Evolutionary conservation across 768 basidiomycete species (phyloP), one percentile per base, ranked within the genome.

Genomic region (Aureoboletus auriporus): DNA sequence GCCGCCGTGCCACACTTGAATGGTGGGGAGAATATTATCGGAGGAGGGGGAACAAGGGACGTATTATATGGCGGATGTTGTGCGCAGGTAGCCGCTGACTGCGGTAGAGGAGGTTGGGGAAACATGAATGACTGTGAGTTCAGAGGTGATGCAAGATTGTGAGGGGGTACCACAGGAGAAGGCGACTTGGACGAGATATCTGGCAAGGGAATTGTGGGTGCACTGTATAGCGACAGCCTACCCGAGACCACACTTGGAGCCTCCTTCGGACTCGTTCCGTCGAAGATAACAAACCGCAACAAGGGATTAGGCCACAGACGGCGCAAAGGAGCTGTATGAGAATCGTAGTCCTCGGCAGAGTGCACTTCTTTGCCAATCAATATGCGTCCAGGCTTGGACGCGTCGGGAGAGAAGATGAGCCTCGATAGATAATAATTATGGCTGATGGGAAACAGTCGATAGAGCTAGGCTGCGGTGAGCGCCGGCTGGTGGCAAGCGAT

Each of bases 331-430:
- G 70, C 64, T 27, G 80, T 73, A 55, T 71, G 73, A 28, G 44
- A 68, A 42, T 71, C 61, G 57, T 86, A 91, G 49, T 89, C 83
- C 17, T 77, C 74, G 2, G 72, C 71, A 42, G 70, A 72, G 60
- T 75, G 79, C 12, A 82, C 80, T 60, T 85, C 81, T 47, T 68
- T 76, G 43, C 74, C 78, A 49, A 90, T 73, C 29, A 89, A 68
- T 39, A 89, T 78, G 33, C 82, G 79, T 38, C 74, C 69, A 6
- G 77, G 64, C 49, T 72, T 69, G 13, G 69, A 69, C n/a, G 76
- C 71, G 51, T 82, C 74, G 6, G 82, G 82, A 37, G 82, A 83
- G 66, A 90, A 88, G 16, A 88, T 67, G 42, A 91, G 75, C 50
- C 77, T 81, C 42, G 82, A 81, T 47, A 89, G 69, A 71, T 76